phyloP scores from a whole-genome alignment of 495 filamentous ascomycete genomes.

The Patellaria atrata region DNA sequence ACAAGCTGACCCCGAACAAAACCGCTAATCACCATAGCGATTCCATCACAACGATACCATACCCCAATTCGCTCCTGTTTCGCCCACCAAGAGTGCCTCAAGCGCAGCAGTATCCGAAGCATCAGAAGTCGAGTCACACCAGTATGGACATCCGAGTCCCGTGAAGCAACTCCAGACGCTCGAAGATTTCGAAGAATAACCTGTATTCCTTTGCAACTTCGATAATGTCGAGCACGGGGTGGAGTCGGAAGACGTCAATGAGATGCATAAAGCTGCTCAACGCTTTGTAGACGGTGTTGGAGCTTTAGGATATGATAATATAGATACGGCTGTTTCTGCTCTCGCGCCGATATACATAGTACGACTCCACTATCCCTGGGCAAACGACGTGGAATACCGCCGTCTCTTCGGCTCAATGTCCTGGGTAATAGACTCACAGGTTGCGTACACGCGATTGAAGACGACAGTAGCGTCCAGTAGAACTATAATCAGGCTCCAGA shows the following conservation, averaged over 20 bases:
- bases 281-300: conserved; percentile 1
- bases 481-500: no score
- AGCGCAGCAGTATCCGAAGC: conserved; percentile 3
- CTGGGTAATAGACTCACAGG: no score
- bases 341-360: no score
- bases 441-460: no score
- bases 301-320: conserved; percentile 1
- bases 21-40: no score
- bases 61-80: no score
- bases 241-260: conserved; percentile 4
- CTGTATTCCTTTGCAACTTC: conserved; percentile 7
- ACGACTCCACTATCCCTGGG: no score
- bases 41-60: no score
- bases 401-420: no score
- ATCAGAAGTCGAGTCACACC: conserved; percentile 7
- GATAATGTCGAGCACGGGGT: conserved; percentile 5
- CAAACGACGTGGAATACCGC: no score
- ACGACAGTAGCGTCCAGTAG: no score
- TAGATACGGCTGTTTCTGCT: conserved; percentile 1
- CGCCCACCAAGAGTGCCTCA: background rate
- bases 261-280: conserved; percentile 3
- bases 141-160: conserved; percentile 4
- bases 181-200: conserved; percentile 8
- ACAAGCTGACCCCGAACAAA: no score
- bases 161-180: conserved; percentile 6